Conservation (phyloP, 192 early-diverging fungal genomes). For the Polychytrium aggregatum region DNA sequence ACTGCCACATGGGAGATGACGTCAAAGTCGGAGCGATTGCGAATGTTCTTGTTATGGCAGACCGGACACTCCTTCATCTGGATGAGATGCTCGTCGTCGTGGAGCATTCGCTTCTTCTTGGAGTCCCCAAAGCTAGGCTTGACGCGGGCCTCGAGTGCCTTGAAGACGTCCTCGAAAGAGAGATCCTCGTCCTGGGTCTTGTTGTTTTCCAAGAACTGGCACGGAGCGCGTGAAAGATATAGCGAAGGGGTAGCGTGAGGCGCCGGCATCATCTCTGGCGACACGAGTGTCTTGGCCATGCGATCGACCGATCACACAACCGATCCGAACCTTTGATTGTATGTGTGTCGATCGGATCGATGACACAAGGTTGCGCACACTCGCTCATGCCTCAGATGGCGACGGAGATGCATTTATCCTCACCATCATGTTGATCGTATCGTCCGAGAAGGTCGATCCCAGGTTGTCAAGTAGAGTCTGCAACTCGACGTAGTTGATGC, state of each 20-base stretch:
- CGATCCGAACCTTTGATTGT: no score
- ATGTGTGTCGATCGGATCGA: no score
- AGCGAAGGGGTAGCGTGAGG: no score
- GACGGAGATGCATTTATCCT: no score
- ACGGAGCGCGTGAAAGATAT: no score
- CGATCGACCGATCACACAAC: no score
- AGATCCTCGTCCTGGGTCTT: constrained; percentile 46
- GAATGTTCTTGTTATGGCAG: constrained; percentile 48
- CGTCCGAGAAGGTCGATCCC: constrained; percentile 52
- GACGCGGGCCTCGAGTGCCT: constrained; percentile 40
- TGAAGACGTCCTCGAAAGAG: constrained; percentile 48
- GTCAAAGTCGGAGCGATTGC: constrained; percentile 46
- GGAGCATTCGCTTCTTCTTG: no score
- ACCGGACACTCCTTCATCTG: constrained; percentile 57
- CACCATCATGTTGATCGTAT: constrained; percentile 45
- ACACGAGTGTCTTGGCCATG: no score
- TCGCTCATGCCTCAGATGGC: no score
- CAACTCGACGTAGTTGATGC: constrained; percentile 48
- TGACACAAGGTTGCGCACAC: no score
- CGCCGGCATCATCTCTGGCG: no score
- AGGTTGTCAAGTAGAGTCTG: constrained; percentile 61
- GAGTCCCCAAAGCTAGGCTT: no score
- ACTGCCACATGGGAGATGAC: constrained; percentile 65
- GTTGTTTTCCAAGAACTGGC: constrained; percentile 30
- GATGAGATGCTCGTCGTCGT: constrained; percentile 51